Evolutionary conservation across 2,329 filamentous ascomycete species (phyloP), one percentile per base, ranked within the genome.

Genomic region (Lachnellula cervina): DNA sequence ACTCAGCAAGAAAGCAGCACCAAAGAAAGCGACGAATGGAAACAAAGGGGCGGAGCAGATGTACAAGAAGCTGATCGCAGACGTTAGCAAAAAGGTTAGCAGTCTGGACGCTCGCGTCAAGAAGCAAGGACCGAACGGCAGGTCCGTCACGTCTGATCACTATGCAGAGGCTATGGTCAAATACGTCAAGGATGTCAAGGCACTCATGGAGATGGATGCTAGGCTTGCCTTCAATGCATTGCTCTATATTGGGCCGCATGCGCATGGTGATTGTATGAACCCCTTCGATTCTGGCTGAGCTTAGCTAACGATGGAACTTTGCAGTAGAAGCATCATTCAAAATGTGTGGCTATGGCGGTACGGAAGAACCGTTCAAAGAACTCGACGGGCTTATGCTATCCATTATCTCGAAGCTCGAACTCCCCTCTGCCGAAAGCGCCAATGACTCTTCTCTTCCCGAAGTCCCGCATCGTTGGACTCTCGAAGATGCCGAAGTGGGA

Each of bases 151-250:
- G 25, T 52, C 35, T 4, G 50, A 52, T 19, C 21, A 45, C 21
- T 56, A 56, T 17, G 40, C 55, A 16, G 23, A 50, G 7, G 40
- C 51, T 28, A 54, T 54, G 45, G 34, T 46, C 5, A 51, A 51
- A 34, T 57, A 46, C 51, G 13, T 34, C 11, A 52, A 48, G 21
- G 40, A 57, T 19, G 46, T 54, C 8, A 42, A 51, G 21, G 49
- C 37, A 32, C 17, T 54, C 4, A 35, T 32, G 38, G 40, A 54
- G 5, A 40, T 57, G n/a, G 51, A 52, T 34, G 34, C 32, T 4
- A 51, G 37, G n/a, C 38, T 32, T 8, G 51, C 55, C 14, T 51
- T 54, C 21, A 50, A 57, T 17, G 7, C 38, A 1, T 23, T 51
- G 21, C 34, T 54, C 8, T 51, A 51, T 19, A 42, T 54, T 17